Base-by-base conservation (phyloP, 2,329 filamentous ascomycete genomes). In the Curvularia spicifera region DNA sequence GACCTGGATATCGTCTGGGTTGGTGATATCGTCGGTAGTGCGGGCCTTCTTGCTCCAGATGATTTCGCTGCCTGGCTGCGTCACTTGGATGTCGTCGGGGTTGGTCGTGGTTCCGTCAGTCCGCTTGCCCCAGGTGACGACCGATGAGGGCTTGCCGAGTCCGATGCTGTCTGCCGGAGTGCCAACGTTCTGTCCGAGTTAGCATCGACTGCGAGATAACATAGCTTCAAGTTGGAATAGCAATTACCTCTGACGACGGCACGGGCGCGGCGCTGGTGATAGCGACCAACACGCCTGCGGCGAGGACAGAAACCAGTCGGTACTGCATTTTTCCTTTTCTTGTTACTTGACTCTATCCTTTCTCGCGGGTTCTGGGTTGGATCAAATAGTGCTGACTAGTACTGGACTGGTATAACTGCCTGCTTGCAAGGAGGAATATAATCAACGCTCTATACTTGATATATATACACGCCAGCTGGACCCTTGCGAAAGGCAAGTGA, bases 241-340 rank as follows among this genome's bases (percentile, higher is more conserved):
- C 28, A 58, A 61, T 22, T 64, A 72, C 71, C 44, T 69, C 54
- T n/a, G 64, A 53, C 15, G 62, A 53, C 24, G 66, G 54, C 39
- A 74, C 51, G n/a, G 71, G 71, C 10, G 69, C 62, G 3, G 57
- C 68, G 33, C 57, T 67, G 37, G 64, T 64, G 9, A 64, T 64
- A 37, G 60, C 63, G 35, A 71, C 43, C 33, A 74, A 26, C 31
- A 63, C 59, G 51, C 71, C 62, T 39, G 61, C 64, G 53, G 69
- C 68, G 29, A 74, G 59, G 20, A 66, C 61, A 35, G 71, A 71
- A 4, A 71, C 64, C 10, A 71, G 53, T 53, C 63, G 67, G 63
- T 71, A 70, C 46, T 71, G 71, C 71, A 74, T 73, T 29, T 33
- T 57, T 18, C 9, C 18, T 12, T 40, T 22, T 20, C 29, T 24